These are phyloP conservation scores for Detonula confervacea DNA, from an alignment of 352 stramenopile genomes.

Conservation along the genomic window DNA sequence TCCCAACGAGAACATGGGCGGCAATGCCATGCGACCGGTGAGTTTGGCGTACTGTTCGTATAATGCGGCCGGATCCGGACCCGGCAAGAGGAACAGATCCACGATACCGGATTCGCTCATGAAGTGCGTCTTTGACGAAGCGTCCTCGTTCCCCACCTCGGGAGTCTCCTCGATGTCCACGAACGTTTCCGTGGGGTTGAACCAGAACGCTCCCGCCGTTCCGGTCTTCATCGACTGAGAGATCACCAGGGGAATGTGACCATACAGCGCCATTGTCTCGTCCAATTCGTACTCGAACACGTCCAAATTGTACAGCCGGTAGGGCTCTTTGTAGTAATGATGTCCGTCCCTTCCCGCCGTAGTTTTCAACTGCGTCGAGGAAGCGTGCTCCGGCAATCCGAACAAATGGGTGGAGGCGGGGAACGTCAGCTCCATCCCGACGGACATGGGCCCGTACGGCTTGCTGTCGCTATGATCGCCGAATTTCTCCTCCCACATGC, in stretches of 20 bases:
- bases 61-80: conserved; percentile 87
- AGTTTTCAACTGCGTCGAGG: conserved; percentile 91
- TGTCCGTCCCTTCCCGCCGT: conserved; percentile 80
- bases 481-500: conserved; percentile 95
- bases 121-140: conserved; percentile 87
- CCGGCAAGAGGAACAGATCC: conserved; percentile 95
- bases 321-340: conserved; percentile 92
- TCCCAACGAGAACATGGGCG: conserved; percentile 95
- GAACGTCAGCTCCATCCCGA: conserved; percentile 97
- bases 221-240: conserved; percentile 75
- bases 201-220: conserved; percentile 97
- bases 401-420: conserved; percentile 89
- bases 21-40: conserved; percentile 91
- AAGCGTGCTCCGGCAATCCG: conserved; percentile 97
- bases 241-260: conserved; percentile 87
- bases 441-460: conserved; percentile 90
- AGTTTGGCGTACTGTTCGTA: conserved; percentile 92
- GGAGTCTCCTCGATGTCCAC: conserved; percentile 91
- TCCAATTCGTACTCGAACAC: conserved; percentile 99
- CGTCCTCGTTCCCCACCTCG: conserved; percentile 43
- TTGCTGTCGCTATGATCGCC: conserved; percentile 91
- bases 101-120: conserved; percentile 95
- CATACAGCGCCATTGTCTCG: conserved; percentile 98
- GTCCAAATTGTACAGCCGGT: conserved; percentile 99
- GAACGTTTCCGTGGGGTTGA: conserved; percentile 99